These are phyloP conservation scores for Trypanosoma vivax DNA, from an alignment of 208 protist genomes.

Conservation along the genomic window DNA sequence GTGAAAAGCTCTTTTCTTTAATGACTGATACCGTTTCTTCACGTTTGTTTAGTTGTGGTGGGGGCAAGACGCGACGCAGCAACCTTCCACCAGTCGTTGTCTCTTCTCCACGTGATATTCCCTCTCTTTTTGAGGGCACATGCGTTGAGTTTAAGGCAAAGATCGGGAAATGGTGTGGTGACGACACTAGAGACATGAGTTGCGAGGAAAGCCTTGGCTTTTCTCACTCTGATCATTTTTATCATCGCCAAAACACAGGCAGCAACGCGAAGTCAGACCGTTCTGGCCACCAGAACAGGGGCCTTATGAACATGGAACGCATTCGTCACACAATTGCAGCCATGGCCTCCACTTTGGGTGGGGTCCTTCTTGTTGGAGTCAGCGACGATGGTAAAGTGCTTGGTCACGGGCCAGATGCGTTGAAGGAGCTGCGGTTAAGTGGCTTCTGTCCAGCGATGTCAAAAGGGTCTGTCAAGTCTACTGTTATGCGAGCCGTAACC, in stretches of 20 bases:
- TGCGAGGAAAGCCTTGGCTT: background rate
- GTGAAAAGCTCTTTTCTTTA: conserved; percentile 27
- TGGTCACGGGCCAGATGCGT: conserved; percentile 47
- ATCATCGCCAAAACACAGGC: background rate
- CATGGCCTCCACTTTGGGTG: conserved; percentile 72
- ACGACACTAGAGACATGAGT: background rate
- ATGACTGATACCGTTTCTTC: conserved; percentile 60
- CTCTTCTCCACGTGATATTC: conserved; percentile 37
- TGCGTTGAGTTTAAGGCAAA: conserved; percentile 76
- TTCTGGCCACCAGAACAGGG: background rate
- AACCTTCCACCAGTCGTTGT: conserved; percentile 20
- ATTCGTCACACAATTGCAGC: conserved; percentile 75
- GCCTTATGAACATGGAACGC: conserved; percentile 60
- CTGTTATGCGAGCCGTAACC: conserved; percentile 47
- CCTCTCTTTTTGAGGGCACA: conserved; percentile 39
- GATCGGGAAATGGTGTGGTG: conserved; percentile 8
- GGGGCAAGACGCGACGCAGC: conserved; percentile 8
- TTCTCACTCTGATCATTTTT: background rate
- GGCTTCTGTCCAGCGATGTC: conserved; percentile 85
- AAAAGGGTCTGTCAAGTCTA: conserved; percentile 49
- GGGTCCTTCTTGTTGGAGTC: conserved; percentile 71
- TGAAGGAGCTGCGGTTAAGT: conserved; percentile 37
- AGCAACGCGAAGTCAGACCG: too few species aligned
- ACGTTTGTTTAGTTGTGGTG: conserved; percentile 49
- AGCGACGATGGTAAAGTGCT: conserved; percentile 55